These are phyloP conservation scores for Mucor circinelloides DNA, from an alignment of 371 early-diverging fungal genomes.

Conservation along the genomic window DNA sequence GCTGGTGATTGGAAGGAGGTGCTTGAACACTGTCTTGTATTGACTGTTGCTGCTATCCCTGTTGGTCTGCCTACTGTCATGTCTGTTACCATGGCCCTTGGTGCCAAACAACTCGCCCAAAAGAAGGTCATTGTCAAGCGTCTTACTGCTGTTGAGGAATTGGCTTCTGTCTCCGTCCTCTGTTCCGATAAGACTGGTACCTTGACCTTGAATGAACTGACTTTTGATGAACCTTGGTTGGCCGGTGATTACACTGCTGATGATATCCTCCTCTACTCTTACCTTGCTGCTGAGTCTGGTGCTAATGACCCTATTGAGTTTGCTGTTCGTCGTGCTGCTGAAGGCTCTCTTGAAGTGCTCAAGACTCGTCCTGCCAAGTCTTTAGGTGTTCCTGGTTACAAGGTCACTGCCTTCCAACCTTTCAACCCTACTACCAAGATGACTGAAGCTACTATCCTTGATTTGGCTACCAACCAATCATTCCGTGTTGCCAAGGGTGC, in stretches of 20 bases:
- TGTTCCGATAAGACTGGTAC: slow-evolving; percentile 98
- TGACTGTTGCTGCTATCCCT: slow-evolving; percentile 68
- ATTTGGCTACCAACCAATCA: slow-evolving; percentile 63
- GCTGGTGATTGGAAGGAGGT: slow-evolving; percentile 35
- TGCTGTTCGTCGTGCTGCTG: slow-evolving; percentile 80
- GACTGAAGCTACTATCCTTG: slow-evolving; percentile 79
- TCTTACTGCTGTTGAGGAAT: slow-evolving; percentile 90
- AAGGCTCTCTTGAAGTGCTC: slow-evolving; percentile 66
- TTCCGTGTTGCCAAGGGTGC: slow-evolving; percentile 90
- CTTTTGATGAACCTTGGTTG: slow-evolving; percentile 83
- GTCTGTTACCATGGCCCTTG: slow-evolving; percentile 95
- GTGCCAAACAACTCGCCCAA: slow-evolving; percentile 86
- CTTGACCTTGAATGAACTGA: slow-evolving; percentile 87
- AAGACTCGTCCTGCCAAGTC: slow-evolving; percentile 46
- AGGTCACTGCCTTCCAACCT: slow-evolving; percentile 76
- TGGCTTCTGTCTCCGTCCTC: slow-evolving; percentile 90
- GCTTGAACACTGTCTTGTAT: slow-evolving; percentile 62
- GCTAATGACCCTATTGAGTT: slow-evolving; percentile 87
- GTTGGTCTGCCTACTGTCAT: slow-evolving; percentile 94
- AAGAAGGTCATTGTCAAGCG: slow-evolving; percentile 95
- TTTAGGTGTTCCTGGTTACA: slow-evolving; percentile 70
- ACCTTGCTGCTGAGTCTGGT: slow-evolving; percentile 84
- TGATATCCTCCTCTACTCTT: slow-evolving; percentile 78
- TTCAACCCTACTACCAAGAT: slow-evolving; percentile 86
- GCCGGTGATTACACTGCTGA: slow-evolving; percentile 70